phyloP scores from a whole-genome alignment of 2,329 filamentous ascomycete genomes.

The Diplodia sapinea region DNA sequence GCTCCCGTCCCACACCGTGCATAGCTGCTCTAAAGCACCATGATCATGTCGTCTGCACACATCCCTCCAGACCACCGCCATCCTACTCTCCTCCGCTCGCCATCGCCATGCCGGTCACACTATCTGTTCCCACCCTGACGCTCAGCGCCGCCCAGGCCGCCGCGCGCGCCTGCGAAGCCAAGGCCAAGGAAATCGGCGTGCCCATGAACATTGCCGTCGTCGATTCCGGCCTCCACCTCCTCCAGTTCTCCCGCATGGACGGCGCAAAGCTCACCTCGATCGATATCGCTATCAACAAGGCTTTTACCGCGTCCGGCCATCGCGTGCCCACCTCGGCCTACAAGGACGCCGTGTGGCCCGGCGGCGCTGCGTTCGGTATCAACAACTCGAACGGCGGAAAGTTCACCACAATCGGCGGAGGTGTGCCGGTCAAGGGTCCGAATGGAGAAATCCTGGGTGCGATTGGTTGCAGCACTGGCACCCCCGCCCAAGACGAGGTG shows the following conservation, averaged over 20 bases:
- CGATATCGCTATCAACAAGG: constrained; percentile 68
- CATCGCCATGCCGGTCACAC: constrained; percentile 37
- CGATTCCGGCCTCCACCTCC: constrained; percentile 53
- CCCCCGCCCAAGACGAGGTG: constrained; percentile 60
- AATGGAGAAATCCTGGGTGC: constrained; percentile 60
- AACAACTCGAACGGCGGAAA: constrained; percentile 60
- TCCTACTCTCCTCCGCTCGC: neutral
- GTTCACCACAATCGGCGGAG: constrained; percentile 62
- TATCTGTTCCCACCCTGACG: constrained; percentile 42
- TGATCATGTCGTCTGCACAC: constrained; percentile 1
- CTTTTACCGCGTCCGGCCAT: constrained; percentile 64
- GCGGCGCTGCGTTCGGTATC: constrained; percentile 59
- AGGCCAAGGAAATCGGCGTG: constrained; percentile 45
- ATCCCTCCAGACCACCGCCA: neutral
- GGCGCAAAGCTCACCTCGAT: constrained; percentile 60
- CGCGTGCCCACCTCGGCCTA: constrained; percentile 58
- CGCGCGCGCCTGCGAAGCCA: constrained; percentile 45
- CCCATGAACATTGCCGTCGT: constrained; percentile 59
- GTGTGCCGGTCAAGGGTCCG: constrained; percentile 56
- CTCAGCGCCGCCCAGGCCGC: constrained; percentile 46
- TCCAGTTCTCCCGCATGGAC: constrained; percentile 57
- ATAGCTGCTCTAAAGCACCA: neutral
- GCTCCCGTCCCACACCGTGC: constrained; percentile 18
- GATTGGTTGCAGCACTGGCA: constrained; percentile 62
- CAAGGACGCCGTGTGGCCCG: constrained; percentile 60